A percentile compares a stretch with the other conserved stretches of the same genome.
These are phyloP conservation scores for Orbilia javanica DNA, from an alignment of 2,329 filamentous ascomycete species.

Conservation along the genomic window DNA sequence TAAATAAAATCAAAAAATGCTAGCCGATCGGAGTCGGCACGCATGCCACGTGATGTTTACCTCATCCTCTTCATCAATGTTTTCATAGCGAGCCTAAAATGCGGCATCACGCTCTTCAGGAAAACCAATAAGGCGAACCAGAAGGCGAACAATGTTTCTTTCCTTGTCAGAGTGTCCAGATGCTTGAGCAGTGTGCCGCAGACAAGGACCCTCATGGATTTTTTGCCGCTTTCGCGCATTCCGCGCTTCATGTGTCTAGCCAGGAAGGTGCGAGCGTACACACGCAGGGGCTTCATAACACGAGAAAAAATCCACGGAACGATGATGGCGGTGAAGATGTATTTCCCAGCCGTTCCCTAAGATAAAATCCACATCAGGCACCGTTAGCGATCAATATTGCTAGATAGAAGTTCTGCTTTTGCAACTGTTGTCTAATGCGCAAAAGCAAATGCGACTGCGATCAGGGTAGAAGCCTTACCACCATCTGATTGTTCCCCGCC, in stretches of 20 bases:
- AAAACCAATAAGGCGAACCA: constrained; percentile 56
- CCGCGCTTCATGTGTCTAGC: constrained; percentile 54
- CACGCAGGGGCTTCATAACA: constrained; percentile 46
- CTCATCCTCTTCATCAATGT: constrained; percentile 46
- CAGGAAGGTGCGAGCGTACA: constrained; percentile 44
- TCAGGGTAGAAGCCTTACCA: constrained; percentile 16
- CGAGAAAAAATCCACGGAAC: constrained; percentile 56
- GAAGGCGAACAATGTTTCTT: constrained; percentile 53
- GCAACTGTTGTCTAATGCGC: background rate
- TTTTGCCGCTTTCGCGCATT: constrained; percentile 51
- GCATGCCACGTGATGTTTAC: constrained; percentile 20
- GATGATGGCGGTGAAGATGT: constrained; percentile 54
- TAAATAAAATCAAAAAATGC: background rate
- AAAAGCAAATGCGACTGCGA: constrained; percentile 13
- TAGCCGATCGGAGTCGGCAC: background rate
- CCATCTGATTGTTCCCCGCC: constrained; percentile 34
- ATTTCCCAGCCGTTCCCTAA: constrained; percentile 54
- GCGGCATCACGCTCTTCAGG: constrained; percentile 54
- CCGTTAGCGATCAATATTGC: constrained; percentile 13
- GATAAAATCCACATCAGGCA: background rate
- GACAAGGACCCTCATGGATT: constrained; percentile 42
- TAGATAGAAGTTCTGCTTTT: background rate
- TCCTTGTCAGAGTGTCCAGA: constrained; percentile 44
- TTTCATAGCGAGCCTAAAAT: constrained; percentile 49
- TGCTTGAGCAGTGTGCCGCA: constrained; percentile 52